Percentiles rank a stretch among this genome's conserved stretches.
These are phyloP conservation scores for Ustilago hordei DNA, from an alignment of 1,284 basidiomycete genomes.

Conservation along the genomic window DNA sequence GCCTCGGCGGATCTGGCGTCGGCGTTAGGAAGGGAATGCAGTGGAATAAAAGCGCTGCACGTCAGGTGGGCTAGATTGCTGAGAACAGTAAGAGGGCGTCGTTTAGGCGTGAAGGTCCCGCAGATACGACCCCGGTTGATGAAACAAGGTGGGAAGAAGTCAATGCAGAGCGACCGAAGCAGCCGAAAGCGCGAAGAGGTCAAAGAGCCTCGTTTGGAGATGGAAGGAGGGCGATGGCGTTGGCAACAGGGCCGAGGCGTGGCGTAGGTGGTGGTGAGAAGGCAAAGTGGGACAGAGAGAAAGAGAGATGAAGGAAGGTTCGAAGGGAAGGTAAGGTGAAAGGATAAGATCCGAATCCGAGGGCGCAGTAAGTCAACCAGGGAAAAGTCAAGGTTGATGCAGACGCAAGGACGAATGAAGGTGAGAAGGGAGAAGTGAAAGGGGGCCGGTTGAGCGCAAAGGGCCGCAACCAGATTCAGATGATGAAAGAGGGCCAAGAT, in stretches of 20 bases:
- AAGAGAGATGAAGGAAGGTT: neutral
- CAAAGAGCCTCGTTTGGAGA: neutral
- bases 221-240: neutral
- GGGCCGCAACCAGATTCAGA: slow-evolving; percentile 17
- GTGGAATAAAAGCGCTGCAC: neutral
- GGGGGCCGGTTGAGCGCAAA: slow-evolving; percentile 36
- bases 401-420: neutral
- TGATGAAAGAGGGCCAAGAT: slow-evolving; percentile 21
- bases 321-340: neutral
- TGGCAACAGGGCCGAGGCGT: neutral
- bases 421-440: slow-evolving; percentile 2
- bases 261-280: slow-evolving; percentile 9
- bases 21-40: neutral
- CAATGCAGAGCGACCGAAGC: neutral
- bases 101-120: neutral
- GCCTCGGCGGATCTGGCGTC: slow-evolving; percentile 2
- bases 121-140: slow-evolving; percentile 14
- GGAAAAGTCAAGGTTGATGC: neutral
- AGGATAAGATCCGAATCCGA: neutral
- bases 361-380: slow-evolving; percentile 4
- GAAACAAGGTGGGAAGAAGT: slow-evolving; percentile 13
- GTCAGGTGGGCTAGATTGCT: slow-evolving; percentile 10
- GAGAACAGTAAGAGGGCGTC: neutral
- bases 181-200: neutral
- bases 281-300: neutral